phyloP scores from a whole-genome alignment of 148 eudicot genomes.

The Rhododendron simsii region DNA sequence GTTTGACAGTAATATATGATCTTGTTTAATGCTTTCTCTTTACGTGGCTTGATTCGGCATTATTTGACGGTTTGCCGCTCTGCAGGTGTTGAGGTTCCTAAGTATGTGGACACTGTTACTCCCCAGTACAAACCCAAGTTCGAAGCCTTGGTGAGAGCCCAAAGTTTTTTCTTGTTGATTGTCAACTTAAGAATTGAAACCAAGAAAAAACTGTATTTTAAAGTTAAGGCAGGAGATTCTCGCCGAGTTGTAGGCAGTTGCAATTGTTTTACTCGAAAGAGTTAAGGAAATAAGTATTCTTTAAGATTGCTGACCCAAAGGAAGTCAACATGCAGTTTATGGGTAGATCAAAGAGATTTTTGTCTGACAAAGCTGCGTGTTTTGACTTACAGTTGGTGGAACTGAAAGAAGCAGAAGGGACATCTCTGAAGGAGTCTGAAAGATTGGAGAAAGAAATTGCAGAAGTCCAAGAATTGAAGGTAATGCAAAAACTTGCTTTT shows the following conservation, averaged over 20 bases:
- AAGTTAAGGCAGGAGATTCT: not conserved
- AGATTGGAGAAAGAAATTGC: slow-evolving; percentile 89
- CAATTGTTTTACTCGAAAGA: too few species aligned
- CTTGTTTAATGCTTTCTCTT: not conserved
- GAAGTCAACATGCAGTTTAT: not conserved
- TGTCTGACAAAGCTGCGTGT: not conserved
- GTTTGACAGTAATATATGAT: not conserved
- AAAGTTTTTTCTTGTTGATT: not conserved
- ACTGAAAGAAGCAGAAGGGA: slow-evolving; percentile 78
- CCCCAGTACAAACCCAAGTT: slow-evolving; percentile 89
- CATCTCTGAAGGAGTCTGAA: slow-evolving; percentile 83
- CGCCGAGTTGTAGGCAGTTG: not conserved
- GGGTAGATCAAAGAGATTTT: not conserved
- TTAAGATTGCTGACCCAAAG: not conserved
- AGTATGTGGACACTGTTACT: slow-evolving; percentile 83
- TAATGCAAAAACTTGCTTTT: slow-evolving; percentile 15
- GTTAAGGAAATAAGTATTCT: not conserved
- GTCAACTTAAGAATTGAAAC: not conserved
- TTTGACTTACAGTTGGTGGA: slow-evolving; percentile 66
- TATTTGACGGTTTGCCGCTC: not conserved
- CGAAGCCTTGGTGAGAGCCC: slow-evolving; percentile 71
- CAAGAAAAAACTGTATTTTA: not conserved
- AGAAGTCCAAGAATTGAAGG: slow-evolving; percentile 93
- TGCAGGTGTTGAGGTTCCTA: slow-evolving; percentile 85
- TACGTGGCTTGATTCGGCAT: not conserved